phyloP scores from a whole-genome alignment of 208 protist species.

The Acanthamoeba royreba region DNA sequence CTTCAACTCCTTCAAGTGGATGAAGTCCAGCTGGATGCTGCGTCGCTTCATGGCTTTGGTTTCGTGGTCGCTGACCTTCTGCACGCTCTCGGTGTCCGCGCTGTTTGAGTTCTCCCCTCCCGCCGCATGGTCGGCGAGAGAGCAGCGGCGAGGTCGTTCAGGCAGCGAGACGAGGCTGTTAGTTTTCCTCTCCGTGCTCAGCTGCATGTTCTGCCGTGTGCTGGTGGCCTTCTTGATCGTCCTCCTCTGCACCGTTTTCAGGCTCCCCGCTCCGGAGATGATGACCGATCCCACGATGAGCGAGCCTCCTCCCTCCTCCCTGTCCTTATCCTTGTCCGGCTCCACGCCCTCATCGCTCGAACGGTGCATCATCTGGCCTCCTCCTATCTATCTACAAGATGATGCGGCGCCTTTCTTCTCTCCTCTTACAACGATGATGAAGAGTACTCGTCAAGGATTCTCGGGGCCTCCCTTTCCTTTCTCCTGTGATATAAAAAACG shows the following conservation, averaged over 20 bases:
- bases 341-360: no score
- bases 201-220: neutral
- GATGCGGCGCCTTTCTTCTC: no score
- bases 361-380: neutral
- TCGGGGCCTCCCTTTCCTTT: no score
- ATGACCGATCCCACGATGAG: neutral
- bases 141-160: neutral
- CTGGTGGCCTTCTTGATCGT: conserved; percentile 8
- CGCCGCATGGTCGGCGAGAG: no score
- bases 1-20: neutral
- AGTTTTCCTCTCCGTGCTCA: neutral
- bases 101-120: no score
- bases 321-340: neutral
- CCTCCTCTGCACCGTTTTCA: neutral
- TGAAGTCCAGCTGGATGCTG: neutral
- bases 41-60: neutral
- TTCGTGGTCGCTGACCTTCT: no score
- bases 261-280: neutral
- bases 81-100: no score
- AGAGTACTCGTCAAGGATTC: no score
- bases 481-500: no score
- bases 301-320: neutral
- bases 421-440: no score
- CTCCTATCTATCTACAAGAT: no score
- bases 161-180: neutral